Evolutionary conservation across 1,139 yeast genomes (phyloP).

Genomic region (Sugiyamaella neomexicana): DNA sequence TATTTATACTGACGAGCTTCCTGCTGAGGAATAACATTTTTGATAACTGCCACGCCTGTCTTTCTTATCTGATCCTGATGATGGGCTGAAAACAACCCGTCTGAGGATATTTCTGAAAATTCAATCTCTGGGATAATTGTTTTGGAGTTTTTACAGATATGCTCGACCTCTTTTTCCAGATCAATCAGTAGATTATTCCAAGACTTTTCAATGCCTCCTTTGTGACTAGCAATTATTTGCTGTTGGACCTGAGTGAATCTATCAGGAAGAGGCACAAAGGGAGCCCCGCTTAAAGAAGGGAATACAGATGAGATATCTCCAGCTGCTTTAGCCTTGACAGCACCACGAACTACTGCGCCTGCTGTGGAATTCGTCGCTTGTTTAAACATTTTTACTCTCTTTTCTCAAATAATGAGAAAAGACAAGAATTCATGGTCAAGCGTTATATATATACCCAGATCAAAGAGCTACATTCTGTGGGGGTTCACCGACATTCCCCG

Average conservation of each 20-base stretch:
- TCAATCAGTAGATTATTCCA: conserved; percentile 36
- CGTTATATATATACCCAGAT: neutral
- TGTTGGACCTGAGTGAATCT: conserved; percentile 34
- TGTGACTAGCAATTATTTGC: conserved; percentile 33
- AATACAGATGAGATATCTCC: conserved; percentile 32
- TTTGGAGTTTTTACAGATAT: conserved; percentile 28
- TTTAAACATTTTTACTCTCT: conserved; percentile 27
- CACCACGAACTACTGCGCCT: neutral
- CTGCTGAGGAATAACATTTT: conserved; percentile 37
- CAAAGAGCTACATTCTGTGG: neutral
- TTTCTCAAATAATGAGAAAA: conserved; percentile 24
- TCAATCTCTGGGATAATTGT: conserved; percentile 17
- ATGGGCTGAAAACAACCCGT: conserved; percentile 1
- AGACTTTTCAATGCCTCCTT: conserved; percentile 31
- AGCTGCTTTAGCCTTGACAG: conserved; percentile 14
- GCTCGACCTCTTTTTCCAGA: conserved; percentile 32
- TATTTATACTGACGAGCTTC: conserved; percentile 31
- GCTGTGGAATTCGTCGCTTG: neutral
- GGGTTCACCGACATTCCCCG: neutral
- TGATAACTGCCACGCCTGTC: conserved; percentile 40
- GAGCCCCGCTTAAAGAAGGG: conserved; percentile 29
- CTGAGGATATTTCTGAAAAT: neutral
- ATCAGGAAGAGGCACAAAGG: conserved; percentile 24
- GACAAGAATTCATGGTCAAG: no score
- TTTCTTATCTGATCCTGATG: conserved; percentile 22